Percentiles rank a stretch among this genome's conserved stretches.
Conservation (phyloP, 1,284 basidiomycete genomes). For the Peniophora sp. region DNA sequence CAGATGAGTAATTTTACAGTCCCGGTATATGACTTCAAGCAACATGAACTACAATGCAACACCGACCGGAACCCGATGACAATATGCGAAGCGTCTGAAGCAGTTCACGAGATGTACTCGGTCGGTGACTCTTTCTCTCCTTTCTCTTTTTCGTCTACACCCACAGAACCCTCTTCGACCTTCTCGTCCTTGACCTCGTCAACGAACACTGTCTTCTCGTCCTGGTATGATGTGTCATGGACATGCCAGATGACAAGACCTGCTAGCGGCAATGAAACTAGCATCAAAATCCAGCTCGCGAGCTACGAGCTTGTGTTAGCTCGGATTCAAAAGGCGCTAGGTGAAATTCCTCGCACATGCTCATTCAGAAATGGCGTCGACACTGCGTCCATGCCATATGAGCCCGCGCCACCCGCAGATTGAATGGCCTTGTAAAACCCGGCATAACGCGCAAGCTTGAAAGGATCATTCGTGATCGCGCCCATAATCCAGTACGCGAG, state of each 20-base stretch:
- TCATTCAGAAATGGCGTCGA: slow-evolving; percentile 29
- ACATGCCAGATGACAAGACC: slow-evolving; percentile 26
- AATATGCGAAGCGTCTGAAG: too few relatives aligned
- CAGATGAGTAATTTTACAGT: too few relatives aligned
- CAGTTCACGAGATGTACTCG: too few relatives aligned
- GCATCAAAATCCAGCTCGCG: slow-evolving; percentile 28
- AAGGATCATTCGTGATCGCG: slow-evolving; percentile 34
- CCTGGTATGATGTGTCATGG: slow-evolving; percentile 31
- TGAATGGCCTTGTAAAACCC: slow-evolving; percentile 33
- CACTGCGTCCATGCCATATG: slow-evolving; percentile 42
- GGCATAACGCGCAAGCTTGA: slow-evolving; percentile 33
- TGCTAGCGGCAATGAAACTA: slow-evolving; percentile 28
- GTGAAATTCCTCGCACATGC: slow-evolving; percentile 17
- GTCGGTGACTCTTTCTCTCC: background rate
- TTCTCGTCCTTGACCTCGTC: background rate
- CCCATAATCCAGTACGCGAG: slow-evolving; percentile 36
- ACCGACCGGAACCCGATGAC: too few relatives aligned
- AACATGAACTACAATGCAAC: too few relatives aligned
- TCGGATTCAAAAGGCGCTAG: background rate
- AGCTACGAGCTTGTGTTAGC: slow-evolving; percentile 13
- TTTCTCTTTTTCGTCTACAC: background rate
- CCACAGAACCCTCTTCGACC: background rate
- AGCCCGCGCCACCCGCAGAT: slow-evolving; percentile 30
- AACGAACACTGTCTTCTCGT: slow-evolving; percentile 18
- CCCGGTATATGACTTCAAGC: too few relatives aligned